Evolutionary conservation across 1,284 basidiomycete species (phyloP), one percentile per base, ranked within the genome.

Genomic region (Ustilago lituana): DNA sequence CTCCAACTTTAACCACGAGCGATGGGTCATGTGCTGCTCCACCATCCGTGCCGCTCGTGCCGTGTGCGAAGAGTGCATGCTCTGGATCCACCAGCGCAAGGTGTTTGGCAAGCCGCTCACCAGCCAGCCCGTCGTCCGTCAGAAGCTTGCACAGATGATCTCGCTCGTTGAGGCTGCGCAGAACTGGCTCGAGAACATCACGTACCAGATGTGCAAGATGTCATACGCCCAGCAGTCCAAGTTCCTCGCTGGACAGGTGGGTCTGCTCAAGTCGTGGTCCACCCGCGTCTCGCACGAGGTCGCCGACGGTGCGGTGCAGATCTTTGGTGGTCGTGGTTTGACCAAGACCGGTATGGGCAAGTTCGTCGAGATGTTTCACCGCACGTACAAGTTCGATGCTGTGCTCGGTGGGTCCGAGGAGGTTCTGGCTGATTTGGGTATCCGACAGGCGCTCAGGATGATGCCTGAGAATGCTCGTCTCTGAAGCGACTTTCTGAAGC

Each of bases 171-270:
- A 94, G 84, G 88, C 90, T 0, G 88, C 88, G 54, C 93, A 96
- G 80, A 88, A 87, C 43, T 96, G 93, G 92, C 84, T 95, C 23
- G 94, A 97, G 84, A 90, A 88, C 78, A 85, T 95, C 64, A 94
- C 93, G 0, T 89, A 90, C 82, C 93, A 95, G 83, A 95, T 95
- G 93, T 89, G 87, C 80, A 89, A 93, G 75, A 83, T 79, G 91
- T 82, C 83, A 77, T 82, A 97, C 82, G 87, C 86, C 57, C 88
- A 95, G 81, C 93, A 93, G 84, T 82, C 85, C 37, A 74, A 77
- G 60, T 72, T 77, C 60, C 74, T 84, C 24, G 83, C 77, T 43
- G 90, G 90, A 14, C 90, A 87, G 67, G 90, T 93, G 55, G 91
- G 87, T 12, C 85, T 93, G 57, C 83, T 92, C 80, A 93, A 93